Evolutionary conservation across 1,284 basidiomycete genomes (phyloP), one percentile per base, ranked within the genome.

Genomic region (Irpex sp.): DNA sequence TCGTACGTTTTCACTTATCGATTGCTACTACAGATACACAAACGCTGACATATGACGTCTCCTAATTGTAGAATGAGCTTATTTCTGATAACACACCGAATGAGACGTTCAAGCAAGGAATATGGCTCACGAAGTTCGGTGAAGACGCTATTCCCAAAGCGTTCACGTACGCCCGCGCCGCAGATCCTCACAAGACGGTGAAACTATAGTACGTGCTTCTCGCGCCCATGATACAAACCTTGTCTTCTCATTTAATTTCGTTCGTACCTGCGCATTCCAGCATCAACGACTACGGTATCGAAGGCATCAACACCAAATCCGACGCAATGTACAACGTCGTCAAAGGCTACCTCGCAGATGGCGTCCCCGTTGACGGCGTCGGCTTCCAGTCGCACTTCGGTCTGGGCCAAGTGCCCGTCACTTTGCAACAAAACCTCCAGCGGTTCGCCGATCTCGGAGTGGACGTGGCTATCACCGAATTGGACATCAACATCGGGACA

Each of bases 71-170:
- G 63, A 65, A 65, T 54, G 63, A 65, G 54, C 55, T 65, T 60
- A 65, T 65, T 26, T 64, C 63, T 9, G 63, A 65, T 57, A 65
- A 65, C 49, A 65, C 63, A 9, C 63, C 63, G 9, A 65, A 65
- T 36, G 63, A 65, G 61, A 65, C 63, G 13, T 65, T 65, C 54
- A 65, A 65, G 58, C 57, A 65, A 26, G 61, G 58, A 19, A 61
- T 65, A 19, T 65, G 63, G 63, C 50, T 57, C 9, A 57, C 61
- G 33, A 65, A 65, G 54, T 65, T 65, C 33, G 63, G 63, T 39
- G 63, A 65, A 47, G 61, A 65, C 11, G 63, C 63, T 4, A 62
- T 65, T 60, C 53, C 63, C 5, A 65, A 65, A 35, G 63, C 63
- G 8, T 54, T 65, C n/a, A 55, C 63, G 9, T 65, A 65, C 61